phyloP scores from a whole-genome alignment of 2,329 filamentous ascomycete genomes.

The Verticillium nonalfalfae region DNA sequence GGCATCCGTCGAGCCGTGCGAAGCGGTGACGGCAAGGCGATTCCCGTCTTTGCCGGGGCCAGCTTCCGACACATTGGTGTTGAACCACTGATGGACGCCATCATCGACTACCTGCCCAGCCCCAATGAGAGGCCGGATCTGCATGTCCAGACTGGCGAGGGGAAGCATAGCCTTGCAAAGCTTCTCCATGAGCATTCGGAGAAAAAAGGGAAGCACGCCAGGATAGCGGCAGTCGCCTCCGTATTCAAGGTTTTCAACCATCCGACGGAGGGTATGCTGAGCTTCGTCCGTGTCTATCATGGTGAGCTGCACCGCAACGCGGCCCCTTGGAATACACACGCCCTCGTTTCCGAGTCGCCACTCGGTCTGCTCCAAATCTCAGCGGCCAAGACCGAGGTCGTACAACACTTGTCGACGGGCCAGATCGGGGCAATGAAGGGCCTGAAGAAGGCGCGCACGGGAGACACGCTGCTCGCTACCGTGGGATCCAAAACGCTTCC shows the following conservation, averaged over 20 bases:
- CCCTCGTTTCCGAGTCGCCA: slow-evolving; percentile 71
- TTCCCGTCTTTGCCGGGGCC: slow-evolving; percentile 85
- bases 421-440: slow-evolving; percentile 94
- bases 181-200: slow-evolving; percentile 17
- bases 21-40: slow-evolving; percentile 61
- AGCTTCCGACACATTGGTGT: slow-evolving; percentile 94
- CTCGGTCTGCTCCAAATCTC: slow-evolving; percentile 85
- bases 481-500: slow-evolving; percentile 56
- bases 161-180: slow-evolving; percentile 37
- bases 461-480: slow-evolving; percentile 82
- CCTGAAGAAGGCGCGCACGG: slow-evolving; percentile 84
- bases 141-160: slow-evolving; percentile 61
- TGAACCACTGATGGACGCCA: slow-evolving; percentile 81
- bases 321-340: slow-evolving; percentile 79
- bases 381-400: slow-evolving; percentile 78
- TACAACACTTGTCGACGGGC: slow-evolving; percentile 71
- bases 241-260: slow-evolving; percentile 97
- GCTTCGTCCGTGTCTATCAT: slow-evolving; percentile 89
- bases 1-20: slow-evolving; percentile 70
- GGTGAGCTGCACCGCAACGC: slow-evolving; percentile 70
- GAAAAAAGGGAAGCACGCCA: slow-evolving; percentile 24
- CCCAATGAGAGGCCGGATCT: slow-evolving; percentile 75
- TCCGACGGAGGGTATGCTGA: slow-evolving; percentile 74
- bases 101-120: slow-evolving; percentile 80
- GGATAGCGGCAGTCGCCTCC: slow-evolving; percentile 48